Conservation (phyloP, 257 asterid genomes). For the Plantago ovata region DNA sequence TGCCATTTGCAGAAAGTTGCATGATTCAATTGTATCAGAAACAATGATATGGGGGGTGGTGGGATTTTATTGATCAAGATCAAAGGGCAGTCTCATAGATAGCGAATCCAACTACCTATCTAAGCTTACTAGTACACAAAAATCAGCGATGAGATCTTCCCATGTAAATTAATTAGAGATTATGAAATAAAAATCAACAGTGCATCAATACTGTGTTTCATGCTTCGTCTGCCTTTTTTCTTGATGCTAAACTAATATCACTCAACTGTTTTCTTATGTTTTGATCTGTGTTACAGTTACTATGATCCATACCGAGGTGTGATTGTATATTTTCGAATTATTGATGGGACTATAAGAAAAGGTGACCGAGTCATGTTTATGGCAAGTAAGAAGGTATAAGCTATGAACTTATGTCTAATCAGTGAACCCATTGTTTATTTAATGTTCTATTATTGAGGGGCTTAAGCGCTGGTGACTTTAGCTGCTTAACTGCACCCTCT, state of each 20-base stretch:
- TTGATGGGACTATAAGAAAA: constrained; percentile 81
- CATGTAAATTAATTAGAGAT: too few species aligned
- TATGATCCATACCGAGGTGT: constrained; percentile 96
- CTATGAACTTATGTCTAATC: constrained; percentile 19
- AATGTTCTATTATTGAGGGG: constrained; percentile 11
- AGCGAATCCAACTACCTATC: too few species aligned
- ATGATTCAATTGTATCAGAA: constrained; percentile 11
- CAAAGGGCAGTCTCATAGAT: too few species aligned
- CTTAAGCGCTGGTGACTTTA: neutral
- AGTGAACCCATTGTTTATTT: constrained; percentile 12
- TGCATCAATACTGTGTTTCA: too few species aligned
- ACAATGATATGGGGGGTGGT: too few species aligned
- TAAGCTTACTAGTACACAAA: too few species aligned
- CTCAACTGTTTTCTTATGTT: constrained; percentile 18
- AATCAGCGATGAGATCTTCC: too few species aligned
- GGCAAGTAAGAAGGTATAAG: constrained; percentile 91
- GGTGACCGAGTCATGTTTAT: constrained; percentile 88
- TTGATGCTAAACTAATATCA: too few species aligned
- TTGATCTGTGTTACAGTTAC: constrained; percentile 53
- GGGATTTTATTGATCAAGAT: too few species aligned
- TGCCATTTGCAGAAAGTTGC: neutral
- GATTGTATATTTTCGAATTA: constrained; percentile 87
- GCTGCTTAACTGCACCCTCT: neutral
- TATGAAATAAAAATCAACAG: too few species aligned
- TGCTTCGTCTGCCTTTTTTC: too few species aligned